A percentile compares a stretch with the other conserved stretches of the same genome.
Conservation (phyloP, 306 rosid species). For the Vachellia collinsii region DNA sequence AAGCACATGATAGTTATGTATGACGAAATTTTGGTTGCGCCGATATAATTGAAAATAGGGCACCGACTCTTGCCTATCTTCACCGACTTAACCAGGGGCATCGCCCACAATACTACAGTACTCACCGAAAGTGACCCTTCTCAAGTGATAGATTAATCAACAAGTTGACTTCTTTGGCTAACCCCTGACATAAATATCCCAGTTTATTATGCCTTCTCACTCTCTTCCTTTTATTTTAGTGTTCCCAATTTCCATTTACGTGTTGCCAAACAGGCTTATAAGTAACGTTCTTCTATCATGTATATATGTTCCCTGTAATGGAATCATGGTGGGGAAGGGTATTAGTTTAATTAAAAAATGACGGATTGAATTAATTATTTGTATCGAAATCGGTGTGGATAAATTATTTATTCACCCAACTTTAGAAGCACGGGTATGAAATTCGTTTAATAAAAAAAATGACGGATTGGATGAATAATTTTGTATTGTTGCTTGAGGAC, state of each 20-base stretch:
- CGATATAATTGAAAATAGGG: not conserved
- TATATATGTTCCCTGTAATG: not conserved
- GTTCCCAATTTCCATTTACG: not conserved
- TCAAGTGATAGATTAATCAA: too few relatives aligned
- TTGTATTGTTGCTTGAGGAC: not conserved
- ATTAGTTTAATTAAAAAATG: too few relatives aligned
- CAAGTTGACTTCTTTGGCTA: constrained; percentile 11
- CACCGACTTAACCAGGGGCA: not conserved
- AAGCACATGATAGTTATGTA: not conserved
- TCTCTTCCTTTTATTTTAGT: not conserved
- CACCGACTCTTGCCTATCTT: not conserved
- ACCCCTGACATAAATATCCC: not conserved
- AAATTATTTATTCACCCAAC: not conserved
- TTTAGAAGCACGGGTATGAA: not conserved
- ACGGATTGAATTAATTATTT: too few relatives aligned
- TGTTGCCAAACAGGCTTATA: not conserved
- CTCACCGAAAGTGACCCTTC: constrained; percentile 55
- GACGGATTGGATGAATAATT: too few relatives aligned
- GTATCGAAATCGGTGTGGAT: too few relatives aligned
- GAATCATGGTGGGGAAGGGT: not conserved
- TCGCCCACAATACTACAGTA: not conserved
- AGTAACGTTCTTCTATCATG: not conserved
- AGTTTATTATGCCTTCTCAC: not conserved
- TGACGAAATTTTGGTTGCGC: not conserved
- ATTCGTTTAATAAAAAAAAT: not conserved